phyloP scores from a whole-genome alignment of 108 stramenopile genomes.

The Nitzschia putrida region DNA sequence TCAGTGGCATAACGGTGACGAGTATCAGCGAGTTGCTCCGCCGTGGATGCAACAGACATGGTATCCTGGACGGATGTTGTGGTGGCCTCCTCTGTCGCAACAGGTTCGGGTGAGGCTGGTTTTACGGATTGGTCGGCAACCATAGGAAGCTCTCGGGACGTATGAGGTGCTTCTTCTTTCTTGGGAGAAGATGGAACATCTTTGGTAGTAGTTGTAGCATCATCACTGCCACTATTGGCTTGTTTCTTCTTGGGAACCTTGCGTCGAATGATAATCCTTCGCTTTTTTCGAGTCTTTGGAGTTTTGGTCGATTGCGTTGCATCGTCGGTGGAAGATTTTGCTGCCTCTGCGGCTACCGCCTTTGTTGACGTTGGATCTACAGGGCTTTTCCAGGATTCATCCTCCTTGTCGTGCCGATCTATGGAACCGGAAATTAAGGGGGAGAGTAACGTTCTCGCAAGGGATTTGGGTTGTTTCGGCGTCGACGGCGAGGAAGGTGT shows the following conservation, averaged over 20 bases:
- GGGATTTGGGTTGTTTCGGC: too few species aligned
- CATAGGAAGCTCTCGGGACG: background rate
- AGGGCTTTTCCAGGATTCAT: too few species aligned
- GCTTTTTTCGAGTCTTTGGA: background rate
- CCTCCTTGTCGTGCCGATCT: too few species aligned
- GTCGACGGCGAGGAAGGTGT: too few species aligned
- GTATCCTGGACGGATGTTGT: background rate
- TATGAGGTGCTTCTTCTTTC: background rate
- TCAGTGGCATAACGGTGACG: background rate
- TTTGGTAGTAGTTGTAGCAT: background rate
- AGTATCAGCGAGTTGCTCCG: slow-evolving; percentile 9
- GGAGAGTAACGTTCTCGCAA: too few species aligned
- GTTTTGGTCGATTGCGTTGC: background rate
- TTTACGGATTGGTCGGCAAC: background rate
- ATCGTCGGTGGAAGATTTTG: background rate
- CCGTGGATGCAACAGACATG: background rate
- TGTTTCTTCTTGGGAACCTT: background rate
- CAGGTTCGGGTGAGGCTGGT: background rate
- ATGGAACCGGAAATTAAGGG: too few species aligned
- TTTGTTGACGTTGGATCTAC: background rate
- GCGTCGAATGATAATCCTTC: background rate
- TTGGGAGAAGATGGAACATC: background rate
- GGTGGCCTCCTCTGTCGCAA: background rate
- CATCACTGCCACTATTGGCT: background rate
- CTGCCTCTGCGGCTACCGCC: background rate